Conservation (phyloP, 2,329 filamentous ascomycete genomes). For the Fusarium sp. region DNA sequence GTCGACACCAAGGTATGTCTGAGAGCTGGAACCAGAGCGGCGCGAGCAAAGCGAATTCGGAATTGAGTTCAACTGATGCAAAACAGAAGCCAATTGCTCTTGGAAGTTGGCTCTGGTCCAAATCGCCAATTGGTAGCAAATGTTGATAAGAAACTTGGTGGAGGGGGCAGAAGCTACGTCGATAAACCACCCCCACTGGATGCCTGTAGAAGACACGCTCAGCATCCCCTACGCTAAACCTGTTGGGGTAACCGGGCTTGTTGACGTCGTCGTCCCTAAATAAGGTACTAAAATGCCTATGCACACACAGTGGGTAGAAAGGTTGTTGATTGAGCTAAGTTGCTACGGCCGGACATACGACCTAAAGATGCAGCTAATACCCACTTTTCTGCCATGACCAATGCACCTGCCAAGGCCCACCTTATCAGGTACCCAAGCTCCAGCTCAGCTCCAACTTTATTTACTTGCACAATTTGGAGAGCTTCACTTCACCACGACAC, state of each 20-base stretch:
- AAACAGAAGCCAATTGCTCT: background rate
- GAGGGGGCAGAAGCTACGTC: constrained; percentile 28
- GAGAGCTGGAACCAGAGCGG: background rate
- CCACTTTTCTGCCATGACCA: no score
- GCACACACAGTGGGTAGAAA: no score
- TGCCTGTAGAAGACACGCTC: constrained; percentile 7
- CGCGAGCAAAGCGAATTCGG: constrained; percentile 5
- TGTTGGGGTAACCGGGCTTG: constrained; percentile 8
- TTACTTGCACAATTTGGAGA: constrained; percentile 1
- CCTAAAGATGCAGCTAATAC: no score
- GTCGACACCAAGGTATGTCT: background rate
- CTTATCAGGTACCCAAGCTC: no score
- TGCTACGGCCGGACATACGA: no score
- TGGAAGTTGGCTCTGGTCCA: constrained; percentile 1
- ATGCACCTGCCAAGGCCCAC: no score
- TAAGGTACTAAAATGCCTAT: no score
- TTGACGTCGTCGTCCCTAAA: constrained; percentile 23
- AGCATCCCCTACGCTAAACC: constrained; percentile 25
- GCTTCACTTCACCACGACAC: constrained; percentile 17
- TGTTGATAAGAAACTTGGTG: background rate
- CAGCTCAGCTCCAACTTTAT: constrained; percentile 5
- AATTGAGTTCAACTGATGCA: background rate
- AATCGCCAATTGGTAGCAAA: constrained; percentile 4
- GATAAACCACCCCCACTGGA: constrained; percentile 18
- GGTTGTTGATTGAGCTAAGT: no score